These are phyloP conservation scores for Yamadazyma kitorensis DNA, from an alignment of 805 yeast species.

Conservation along the genomic window DNA sequence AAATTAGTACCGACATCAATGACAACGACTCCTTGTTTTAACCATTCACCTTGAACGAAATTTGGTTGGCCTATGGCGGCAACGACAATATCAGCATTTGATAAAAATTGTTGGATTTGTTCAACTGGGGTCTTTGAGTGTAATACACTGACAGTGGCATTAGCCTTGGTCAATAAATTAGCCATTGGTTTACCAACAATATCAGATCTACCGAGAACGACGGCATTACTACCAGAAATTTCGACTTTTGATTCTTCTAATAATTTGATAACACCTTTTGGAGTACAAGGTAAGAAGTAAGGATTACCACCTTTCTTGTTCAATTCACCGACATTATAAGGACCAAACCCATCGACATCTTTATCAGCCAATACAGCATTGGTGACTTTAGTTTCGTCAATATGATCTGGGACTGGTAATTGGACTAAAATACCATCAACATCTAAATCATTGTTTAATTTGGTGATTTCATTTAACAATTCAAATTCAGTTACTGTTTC, in stretches of 20 bases:
- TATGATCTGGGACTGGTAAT: slow-evolving; percentile 56
- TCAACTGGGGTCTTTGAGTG: slow-evolving; percentile 63
- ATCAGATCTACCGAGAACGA: slow-evolving; percentile 81
- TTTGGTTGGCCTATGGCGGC: slow-evolving; percentile 74
- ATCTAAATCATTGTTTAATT: slow-evolving; percentile 53
- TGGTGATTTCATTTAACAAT: slow-evolving; percentile 50
- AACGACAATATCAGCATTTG: slow-evolving; percentile 70
- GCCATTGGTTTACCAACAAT: slow-evolving; percentile 84
- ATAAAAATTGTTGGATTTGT: slow-evolving; percentile 45
- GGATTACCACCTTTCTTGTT: slow-evolving; percentile 73
- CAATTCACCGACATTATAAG: slow-evolving; percentile 73
- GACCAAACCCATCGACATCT: slow-evolving; percentile 84
- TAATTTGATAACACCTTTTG: slow-evolving; percentile 72
- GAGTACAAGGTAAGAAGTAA: slow-evolving; percentile 76
- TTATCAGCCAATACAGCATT: slow-evolving; percentile 62
- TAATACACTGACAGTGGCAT: slow-evolving; percentile 75
- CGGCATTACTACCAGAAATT: slow-evolving; percentile 69
- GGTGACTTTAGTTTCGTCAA: slow-evolving; percentile 66
- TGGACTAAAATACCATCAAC: slow-evolving; percentile 77
- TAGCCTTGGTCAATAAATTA: slow-evolving; percentile 61
- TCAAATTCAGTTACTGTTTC: slow-evolving; percentile 55
- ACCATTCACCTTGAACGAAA: slow-evolving; percentile 73
- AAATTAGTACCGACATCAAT: slow-evolving; percentile 96
- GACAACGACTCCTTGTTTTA: slow-evolving; percentile 80
- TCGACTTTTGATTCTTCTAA: slow-evolving; percentile 54